Evolutionary conservation across 2,329 filamentous ascomycete species (phyloP), one percentile per base, ranked within the genome.

Genomic region (Xylaria sp.): DNA sequence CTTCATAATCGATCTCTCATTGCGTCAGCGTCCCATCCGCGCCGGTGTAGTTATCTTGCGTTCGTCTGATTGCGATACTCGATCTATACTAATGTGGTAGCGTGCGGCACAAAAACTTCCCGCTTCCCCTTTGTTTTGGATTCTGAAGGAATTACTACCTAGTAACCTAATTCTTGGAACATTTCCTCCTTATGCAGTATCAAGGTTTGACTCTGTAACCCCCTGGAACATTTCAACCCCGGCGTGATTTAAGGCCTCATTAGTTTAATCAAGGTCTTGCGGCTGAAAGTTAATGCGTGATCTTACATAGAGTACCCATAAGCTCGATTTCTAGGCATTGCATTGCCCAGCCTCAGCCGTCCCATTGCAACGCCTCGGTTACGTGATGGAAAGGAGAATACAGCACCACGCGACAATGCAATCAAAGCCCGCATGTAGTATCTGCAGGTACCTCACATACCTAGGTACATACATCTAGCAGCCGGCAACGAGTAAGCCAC

Each of bases 381-480:
- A 43, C 11, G 46, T 43, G 8, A 8, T 43, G 46, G 8, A 57
- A 57, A 57, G 54, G 54, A 43, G 37, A 25, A 51, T 51, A 27
- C 3, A 33, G 17, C 19, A 19, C 35, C 15, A 49, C 21, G 46
- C 37, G 11, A 51, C 25, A 8, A 13, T 57, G 46, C 7, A 49
- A 49, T 49, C 49, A 35, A 23, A 57, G 27, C 10, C 37, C 38
- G 35, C 37, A 41, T 35, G 44, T 27, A n/a, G 44, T 8, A 56
- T 37, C 41, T 25, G 25, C 46, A 51, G 54, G 17, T 3, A 49
- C 37, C 33, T 3, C 35, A 41, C 11, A 23, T 15, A 41, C 13
- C 25, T 19, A 5, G 35, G 27, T 33, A 5, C 35, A 41, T n/a
- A 23, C 19, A 41, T 17, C 25, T 19, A 5, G 35, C 35, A 31